Evolutionary conservation across 768 basidiomycete genomes (phyloP).

Genomic region (Amanita inopinata): DNA sequence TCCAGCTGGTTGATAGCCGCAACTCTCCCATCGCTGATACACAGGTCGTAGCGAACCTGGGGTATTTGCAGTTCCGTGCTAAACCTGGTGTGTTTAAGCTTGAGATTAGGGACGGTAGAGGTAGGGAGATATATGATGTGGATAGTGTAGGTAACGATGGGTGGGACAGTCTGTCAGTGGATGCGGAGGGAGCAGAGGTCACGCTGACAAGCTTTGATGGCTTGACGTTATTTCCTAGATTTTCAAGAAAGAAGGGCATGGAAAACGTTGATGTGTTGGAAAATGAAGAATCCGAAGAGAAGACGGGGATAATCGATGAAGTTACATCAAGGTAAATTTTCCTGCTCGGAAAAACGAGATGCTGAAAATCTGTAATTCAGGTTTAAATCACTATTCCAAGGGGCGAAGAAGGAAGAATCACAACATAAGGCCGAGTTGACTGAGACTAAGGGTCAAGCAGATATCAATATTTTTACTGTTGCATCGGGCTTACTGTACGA

Average conservation of each 20-base stretch:
- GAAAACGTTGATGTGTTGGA: conserved; percentile 74
- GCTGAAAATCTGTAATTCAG: conserved; percentile 20
- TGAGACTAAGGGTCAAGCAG: conserved; percentile 47
- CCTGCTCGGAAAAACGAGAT: not conserved
- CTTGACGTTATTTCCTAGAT: conserved; percentile 76
- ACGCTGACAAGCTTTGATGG: conserved; percentile 88
- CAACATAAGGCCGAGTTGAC: conserved; percentile 15
- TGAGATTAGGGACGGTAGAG: conserved; percentile 74
- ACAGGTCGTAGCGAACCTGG: conserved; percentile 87
- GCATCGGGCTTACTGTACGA: conserved; percentile 95
- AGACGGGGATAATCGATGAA: conserved; percentile 34
- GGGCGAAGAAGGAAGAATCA: conserved; percentile 20
- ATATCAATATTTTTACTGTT: conserved; percentile 98
- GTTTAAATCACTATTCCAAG: conserved; percentile 35
- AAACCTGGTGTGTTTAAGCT: conserved; percentile 82
- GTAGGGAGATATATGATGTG: conserved; percentile 69
- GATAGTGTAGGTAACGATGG: conserved; percentile 86
- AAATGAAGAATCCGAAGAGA: conserved; percentile 21
- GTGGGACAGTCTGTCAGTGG: conserved; percentile 70
- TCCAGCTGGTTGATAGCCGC: conserved; percentile 57
- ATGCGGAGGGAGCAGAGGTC: conserved; percentile 62
- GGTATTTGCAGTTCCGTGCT: conserved; percentile 93
- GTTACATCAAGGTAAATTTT: conserved; percentile 41
- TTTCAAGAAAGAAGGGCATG: conserved; percentile 64
- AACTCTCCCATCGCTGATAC: conserved; percentile 66